phyloP scores from a whole-genome alignment of 2,329 filamentous ascomycete species.

The Penicillium sp. region DNA sequence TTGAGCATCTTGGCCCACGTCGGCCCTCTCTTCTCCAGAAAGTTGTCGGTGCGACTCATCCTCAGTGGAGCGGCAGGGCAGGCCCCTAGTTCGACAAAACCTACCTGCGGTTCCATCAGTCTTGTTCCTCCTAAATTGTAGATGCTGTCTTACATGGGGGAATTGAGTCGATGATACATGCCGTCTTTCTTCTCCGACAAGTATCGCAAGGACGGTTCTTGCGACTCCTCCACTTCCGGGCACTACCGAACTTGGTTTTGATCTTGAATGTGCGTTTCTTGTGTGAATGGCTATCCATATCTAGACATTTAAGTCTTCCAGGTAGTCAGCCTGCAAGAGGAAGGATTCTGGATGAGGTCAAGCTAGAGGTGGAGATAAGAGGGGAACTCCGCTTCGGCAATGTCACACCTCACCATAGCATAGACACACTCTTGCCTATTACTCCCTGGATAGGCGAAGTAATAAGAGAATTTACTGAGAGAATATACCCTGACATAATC shows the following conservation, averaged over 20 bases:
- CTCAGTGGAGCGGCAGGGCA: not conserved
- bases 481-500: too few species aligned
- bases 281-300: not conserved
- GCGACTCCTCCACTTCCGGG: not conserved
- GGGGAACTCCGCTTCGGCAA: not conserved
- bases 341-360: not conserved
- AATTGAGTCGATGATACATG: not conserved
- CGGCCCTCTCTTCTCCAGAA: not conserved
- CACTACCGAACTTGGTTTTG: not conserved
- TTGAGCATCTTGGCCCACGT: not conserved
- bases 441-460: too few species aligned
- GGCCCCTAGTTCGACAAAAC: not conserved
- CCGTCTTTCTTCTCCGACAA: not conserved
- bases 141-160: not conserved
- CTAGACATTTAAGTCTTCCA: not conserved
- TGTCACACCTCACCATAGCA: not conserved
- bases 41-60: not conserved
- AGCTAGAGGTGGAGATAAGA: not conserved
- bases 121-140: not conserved
- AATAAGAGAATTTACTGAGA: too few species aligned
- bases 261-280: not conserved
- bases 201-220: not conserved
- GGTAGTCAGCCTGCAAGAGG: not conserved
- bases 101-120: not conserved
- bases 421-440: too few species aligned